phyloP scores from a whole-genome alignment of 2,329 filamentous ascomycete genomes.

The Ascocoryne sarcoides region DNA sequence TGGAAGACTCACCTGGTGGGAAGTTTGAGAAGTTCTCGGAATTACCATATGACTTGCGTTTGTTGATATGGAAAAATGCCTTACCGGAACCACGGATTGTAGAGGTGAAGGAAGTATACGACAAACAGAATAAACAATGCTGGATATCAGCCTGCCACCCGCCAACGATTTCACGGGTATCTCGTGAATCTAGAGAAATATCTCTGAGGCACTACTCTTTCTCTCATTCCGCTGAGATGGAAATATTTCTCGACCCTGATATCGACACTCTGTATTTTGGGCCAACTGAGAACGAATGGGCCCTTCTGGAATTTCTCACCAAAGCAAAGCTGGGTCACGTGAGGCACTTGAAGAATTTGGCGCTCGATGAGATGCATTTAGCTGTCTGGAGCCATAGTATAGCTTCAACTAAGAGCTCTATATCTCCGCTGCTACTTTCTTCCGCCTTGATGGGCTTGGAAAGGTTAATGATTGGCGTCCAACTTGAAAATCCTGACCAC shows the following conservation, averaged over 20 bases:
- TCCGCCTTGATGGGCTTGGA: conserved; percentile 1
- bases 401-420: neutral
- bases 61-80: conserved; percentile 2
- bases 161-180: conserved; percentile 1
- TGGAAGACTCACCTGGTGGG: neutral
- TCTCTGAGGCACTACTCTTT: conserved; percentile 3
- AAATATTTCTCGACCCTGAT: conserved; percentile 2
- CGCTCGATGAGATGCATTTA: conserved; percentile 5
- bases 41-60: conserved; percentile 4
- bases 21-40: conserved; percentile 2
- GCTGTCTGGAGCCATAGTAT: conserved; percentile 1
- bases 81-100: conserved; percentile 4
- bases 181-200: conserved; percentile 1
- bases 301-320: conserved; percentile 2
- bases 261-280: conserved; percentile 7
- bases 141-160: conserved; percentile 1
- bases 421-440: neutral
- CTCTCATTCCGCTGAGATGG: neutral
- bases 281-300: conserved; percentile 2
- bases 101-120: neutral
- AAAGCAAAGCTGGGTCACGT: neutral
- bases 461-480: conserved; percentile 2
- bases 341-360: conserved; percentile 1
- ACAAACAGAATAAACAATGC: neutral
- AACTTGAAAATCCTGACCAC: conserved; percentile 2